Evolutionary conservation across 805 yeast genomes (phyloP), one percentile per base, ranked within the genome.

Genomic region (Teunomyces kruisii): DNA sequence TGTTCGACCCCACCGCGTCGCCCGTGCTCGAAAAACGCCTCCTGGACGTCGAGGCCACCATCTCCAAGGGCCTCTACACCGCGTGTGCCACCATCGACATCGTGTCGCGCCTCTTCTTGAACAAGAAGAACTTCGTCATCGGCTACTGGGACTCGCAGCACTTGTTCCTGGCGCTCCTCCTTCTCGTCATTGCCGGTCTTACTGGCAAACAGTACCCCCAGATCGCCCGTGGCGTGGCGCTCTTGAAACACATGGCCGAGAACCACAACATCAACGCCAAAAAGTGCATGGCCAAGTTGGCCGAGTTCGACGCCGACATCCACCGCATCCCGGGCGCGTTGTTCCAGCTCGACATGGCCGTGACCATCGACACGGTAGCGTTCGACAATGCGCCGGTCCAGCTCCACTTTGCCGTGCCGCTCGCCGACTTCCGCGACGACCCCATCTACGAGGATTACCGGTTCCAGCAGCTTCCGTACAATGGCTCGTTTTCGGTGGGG

Each of bases 101-200:
- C 4, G 39, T 66, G 4, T 35, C 57, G 27, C 58, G 64, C 42
- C 53, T 70, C 33, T 64, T 58, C 33, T 58, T 58, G 28, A 48
- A 56, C 41, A 48, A 59, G n/a, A 54, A 62, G 36, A 46, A 68
- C 10, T 69, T 69, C 43, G 50, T 57, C 15, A 50, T 64, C 13
- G 76, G 75, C 2, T 68, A 61, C 44, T 70, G 73, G 71, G 76
- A 71, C 45, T 53, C 67, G 38, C 72, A 67, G 47, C 70, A 70
- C 52, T 50, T 70, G 32, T 70, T 59, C 44, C 54, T 64, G 4
- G 67, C 75, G 1, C 46, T 68, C 17, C 49, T 68, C 15, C 46
- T 63, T 16, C 43, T 67, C 29, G 51, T 67, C 9, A 55, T 68
- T 47, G 58, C 66, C 0, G 50, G 58, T 15, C 46, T 61, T n/a